Percentiles rank a stretch among this genome's conserved stretches.
These are phyloP conservation scores for Alternaria consortialis DNA, from an alignment of 2,329 filamentous ascomycete genomes.

Conservation along the genomic window DNA sequence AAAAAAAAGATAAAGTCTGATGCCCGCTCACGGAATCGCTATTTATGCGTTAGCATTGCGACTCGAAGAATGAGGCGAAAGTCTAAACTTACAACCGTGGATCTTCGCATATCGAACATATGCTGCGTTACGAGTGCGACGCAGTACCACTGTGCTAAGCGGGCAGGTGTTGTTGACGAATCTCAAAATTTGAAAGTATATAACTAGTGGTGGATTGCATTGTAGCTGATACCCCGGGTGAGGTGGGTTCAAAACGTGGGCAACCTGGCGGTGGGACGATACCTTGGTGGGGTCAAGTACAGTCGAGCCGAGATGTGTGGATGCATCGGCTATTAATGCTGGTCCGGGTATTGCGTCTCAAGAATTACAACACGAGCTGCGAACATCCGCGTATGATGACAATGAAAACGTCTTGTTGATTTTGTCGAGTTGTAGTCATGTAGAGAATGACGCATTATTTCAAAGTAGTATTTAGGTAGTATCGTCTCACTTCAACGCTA, in stretches of 20 bases:
- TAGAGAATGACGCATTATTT: neutral
- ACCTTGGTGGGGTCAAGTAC: neutral
- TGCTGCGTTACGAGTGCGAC: conserved; percentile 21
- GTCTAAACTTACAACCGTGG: conserved; percentile 3
- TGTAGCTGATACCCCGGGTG: no score
- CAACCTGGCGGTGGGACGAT: neutral
- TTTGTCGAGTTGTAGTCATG: neutral
- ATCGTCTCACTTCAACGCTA: neutral
- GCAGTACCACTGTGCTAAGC: conserved; percentile 24
- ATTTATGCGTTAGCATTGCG: no score
- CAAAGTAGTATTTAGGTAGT: neutral
- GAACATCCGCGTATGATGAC: neutral
- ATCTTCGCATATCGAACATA: conserved; percentile 17
- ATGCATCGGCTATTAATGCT: neutral
- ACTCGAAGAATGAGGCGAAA: no score
- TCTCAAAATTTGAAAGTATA: neutral
- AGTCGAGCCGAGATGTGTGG: neutral
- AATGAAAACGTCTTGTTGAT: neutral
- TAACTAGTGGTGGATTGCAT: neutral
- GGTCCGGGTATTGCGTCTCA: conserved; percentile 1
- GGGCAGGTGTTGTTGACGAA: conserved; percentile 6
- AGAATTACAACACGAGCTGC: neutral
- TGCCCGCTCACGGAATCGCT: conserved; percentile 17
- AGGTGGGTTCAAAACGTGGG: neutral
- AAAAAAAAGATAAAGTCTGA: neutral